Evolutionary conservation across 108 stramenopile species (phyloP), one percentile per base, ranked within the genome.

Genomic region (Aurantiochytrium sp.): DNA sequence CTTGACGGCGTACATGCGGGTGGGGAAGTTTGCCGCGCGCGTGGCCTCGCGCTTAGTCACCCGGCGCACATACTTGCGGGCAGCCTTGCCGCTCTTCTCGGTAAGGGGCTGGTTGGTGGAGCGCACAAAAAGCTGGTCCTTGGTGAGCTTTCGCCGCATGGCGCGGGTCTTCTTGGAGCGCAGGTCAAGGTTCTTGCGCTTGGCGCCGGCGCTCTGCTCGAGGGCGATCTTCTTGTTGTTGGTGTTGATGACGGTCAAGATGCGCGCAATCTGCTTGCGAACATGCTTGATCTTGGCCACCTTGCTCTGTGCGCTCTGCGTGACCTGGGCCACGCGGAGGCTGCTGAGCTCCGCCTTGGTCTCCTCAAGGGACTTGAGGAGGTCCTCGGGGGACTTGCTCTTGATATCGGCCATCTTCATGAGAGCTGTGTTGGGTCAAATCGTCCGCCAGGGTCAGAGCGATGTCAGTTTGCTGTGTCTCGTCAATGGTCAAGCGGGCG

Each of bases 251-350:
- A 99, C 97, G 41, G 98, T 99, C 85, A 99, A 93, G 55, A 98
- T 94, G 53, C 98, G 97, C 6, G 98, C 98, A 87, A 99, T 99
- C 53, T 92, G 94, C 89, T 98, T 98, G 92, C 98, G 98, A 55
- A 99, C 97, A 59, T 90, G 92, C 91, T 96, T 95, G 95, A 99
- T 99, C 95, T 99, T 99, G 89, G 97, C 97, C 88, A 99, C 96
- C 94, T 99, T 99, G 81, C 96, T 95, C 31, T 97, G 96, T 22
- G 98, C 97, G 42, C 97, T 97, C 81, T 97, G 97, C 30, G 97
- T 98, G 34, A 99, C 97, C 94, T 99, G 96, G 87, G 97, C 97
- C 31, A 98, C 97, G 87, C 96, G 96, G 89, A 99, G 94, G 87
- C 94, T 95, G 48, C 95, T 89, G 55, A 98, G 95, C 87, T 98